Conservation (phyloP, 768 basidiomycete genomes). For the Leccinum sublutescens region DNA sequence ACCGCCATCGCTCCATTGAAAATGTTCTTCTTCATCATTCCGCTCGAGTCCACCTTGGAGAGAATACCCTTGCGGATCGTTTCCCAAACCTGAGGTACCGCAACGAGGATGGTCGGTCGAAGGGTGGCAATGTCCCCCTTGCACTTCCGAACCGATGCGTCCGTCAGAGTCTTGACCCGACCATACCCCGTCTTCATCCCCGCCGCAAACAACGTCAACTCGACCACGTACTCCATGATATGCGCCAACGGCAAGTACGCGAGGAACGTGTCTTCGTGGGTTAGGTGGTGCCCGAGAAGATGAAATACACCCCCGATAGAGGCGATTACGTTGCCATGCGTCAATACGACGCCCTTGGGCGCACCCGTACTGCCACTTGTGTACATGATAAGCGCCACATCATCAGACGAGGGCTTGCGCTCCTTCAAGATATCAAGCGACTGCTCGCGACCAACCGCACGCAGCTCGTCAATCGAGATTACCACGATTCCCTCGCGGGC, state of each 20-base stretch:
- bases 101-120: slow-evolving; percentile 86
- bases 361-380: slow-evolving; percentile 90
- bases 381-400: slow-evolving; percentile 73
- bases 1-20: slow-evolving; percentile 77
- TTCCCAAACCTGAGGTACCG: slow-evolving; percentile 97
- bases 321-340: slow-evolving; percentile 82
- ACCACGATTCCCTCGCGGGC: slow-evolving; percentile 60
- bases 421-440: slow-evolving; percentile 50
- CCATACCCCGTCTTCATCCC: slow-evolving; percentile 89
- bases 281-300: slow-evolving; percentile 59
- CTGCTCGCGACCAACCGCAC: slow-evolving; percentile 58
- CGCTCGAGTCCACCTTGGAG: slow-evolving; percentile 68
- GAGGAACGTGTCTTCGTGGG: slow-evolving; percentile 47
- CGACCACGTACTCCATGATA: slow-evolving; percentile 94
- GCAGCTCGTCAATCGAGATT: slow-evolving; percentile 67
- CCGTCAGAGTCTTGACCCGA: slow-evolving; percentile 93
- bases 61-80: slow-evolving; percentile 94
- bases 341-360: slow-evolving; percentile 92
- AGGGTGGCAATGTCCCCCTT: slow-evolving; percentile 85
- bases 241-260: slow-evolving; percentile 95
- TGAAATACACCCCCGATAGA: slow-evolving; percentile 78
- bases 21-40: slow-evolving; percentile 64
- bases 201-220: slow-evolving; percentile 69
- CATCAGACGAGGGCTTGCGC: slow-evolving; percentile 48
- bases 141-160: slow-evolving; percentile 85